phyloP scores from a whole-genome alignment of 768 basidiomycete genomes.

The Auricularia auricula-judae region DNA sequence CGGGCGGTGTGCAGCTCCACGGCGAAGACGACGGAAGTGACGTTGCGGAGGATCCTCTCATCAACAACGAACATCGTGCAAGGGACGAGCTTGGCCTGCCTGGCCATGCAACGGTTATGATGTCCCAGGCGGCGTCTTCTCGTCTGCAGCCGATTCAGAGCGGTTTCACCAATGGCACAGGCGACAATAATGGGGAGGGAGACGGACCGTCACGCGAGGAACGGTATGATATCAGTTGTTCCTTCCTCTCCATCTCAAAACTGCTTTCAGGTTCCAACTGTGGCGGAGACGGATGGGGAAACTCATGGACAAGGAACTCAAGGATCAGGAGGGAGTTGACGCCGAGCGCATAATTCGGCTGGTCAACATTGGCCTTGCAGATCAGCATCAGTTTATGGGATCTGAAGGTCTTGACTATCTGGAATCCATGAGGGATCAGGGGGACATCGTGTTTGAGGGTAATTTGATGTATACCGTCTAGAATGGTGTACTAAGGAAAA shows the following conservation, averaged over 20 bases:
- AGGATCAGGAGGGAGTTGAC: slow-evolving; percentile 69
- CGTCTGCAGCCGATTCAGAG: too few species aligned
- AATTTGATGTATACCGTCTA: too few species aligned
- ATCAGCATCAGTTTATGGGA: slow-evolving; percentile 63
- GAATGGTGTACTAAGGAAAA: too few species aligned
- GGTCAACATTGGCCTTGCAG: slow-evolving; percentile 67
- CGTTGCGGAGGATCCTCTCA: too few species aligned
- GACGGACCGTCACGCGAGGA: slow-evolving; percentile 33
- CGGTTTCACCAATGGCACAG: slow-evolving; percentile 12
- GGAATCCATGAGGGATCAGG: slow-evolving; percentile 41
- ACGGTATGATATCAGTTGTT: too few species aligned
- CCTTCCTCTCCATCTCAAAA: neutral
- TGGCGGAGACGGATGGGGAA: slow-evolving; percentile 73
- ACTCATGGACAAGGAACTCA: slow-evolving; percentile 54
- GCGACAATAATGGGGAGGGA: slow-evolving; percentile 40
- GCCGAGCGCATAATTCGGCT: slow-evolving; percentile 56
- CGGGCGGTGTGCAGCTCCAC: slow-evolving; percentile 34
- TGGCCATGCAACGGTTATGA: too few species aligned
- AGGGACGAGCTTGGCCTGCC: too few species aligned
- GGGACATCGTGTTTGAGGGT: neutral
- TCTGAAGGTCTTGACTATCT: slow-evolving; percentile 68
- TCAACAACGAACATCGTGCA: too few species aligned
- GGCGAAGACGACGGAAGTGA: slow-evolving; percentile 32
- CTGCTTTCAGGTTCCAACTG: slow-evolving; percentile 46
- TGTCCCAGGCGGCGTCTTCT: too few species aligned